Percentiles rank a stretch among this genome's conserved stretches.
Evolutionary conservation across 345 rosid genomes (phyloP).

Genomic region (Kernera saxatilis): DNA sequence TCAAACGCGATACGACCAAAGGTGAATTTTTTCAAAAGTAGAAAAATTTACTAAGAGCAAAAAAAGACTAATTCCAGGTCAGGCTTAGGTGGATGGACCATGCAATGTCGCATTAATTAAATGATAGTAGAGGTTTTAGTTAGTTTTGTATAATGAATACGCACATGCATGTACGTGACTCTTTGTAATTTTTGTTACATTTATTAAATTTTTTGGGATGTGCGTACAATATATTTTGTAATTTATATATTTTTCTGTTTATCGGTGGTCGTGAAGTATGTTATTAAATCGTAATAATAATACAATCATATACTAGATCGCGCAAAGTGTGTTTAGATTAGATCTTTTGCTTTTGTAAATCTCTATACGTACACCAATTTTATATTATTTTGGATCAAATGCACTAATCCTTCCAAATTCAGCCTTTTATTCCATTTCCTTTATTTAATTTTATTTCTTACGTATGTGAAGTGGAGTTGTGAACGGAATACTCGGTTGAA

Average conservation of each 20-base stretch:
- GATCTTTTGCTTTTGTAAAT: conserved; percentile 10
- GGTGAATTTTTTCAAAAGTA: neutral
- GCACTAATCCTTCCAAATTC: conserved; percentile 15
- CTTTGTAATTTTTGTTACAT: conserved; percentile 21
- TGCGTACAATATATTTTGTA: conserved; percentile 7
- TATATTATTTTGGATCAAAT: neutral
- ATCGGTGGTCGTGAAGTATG: conserved; percentile 5
- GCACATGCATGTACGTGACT: conserved; percentile 39
- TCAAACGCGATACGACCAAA: conserved; percentile 18
- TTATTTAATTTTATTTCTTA: neutral
- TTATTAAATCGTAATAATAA: neutral
- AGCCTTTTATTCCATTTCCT: neutral
- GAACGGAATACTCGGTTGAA: neutral
- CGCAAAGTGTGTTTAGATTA: conserved; percentile 19
- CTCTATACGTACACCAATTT: neutral
- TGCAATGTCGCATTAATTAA: conserved; percentile 28
- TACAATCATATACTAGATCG: conserved; percentile 18
- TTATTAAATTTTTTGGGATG: conserved; percentile 30
- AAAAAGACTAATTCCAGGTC: conserved; percentile 21
- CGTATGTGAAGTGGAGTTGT: neutral
- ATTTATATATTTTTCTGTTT: neutral
- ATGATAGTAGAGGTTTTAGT: conserved; percentile 16
- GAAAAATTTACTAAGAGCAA: neutral
- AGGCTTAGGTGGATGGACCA: conserved; percentile 33
- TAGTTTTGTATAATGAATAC: conserved; percentile 24